Evolutionary conservation across 1,139 yeast species (phyloP), one percentile per base, ranked within the genome.

Genomic region (Lodderomyces beijingensis): DNA sequence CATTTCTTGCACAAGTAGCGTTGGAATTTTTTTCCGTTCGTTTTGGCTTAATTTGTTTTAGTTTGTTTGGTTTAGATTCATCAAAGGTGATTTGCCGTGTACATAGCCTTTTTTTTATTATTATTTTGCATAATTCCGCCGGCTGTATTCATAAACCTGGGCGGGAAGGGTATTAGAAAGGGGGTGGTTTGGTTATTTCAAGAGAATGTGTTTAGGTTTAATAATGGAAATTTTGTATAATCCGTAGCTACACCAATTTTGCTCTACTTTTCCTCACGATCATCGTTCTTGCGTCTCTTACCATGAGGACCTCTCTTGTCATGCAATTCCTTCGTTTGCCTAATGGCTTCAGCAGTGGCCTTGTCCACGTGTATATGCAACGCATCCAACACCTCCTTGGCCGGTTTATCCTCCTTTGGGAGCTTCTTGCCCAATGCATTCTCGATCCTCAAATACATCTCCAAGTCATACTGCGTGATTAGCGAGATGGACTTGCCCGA

Each of bases 401-500:
- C 81, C 3, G 93, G 85, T 8, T 64, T 48, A 4, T 79, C 80
- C 47, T 85, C 95, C 55, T 86, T 88, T 3, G 89, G 88, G 30
- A 88, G 65, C 50, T 81, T 84, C 64, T 77, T 80, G 25, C 80
- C 85, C 46, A 89, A 74, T 4, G 84, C 95, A 33, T 81, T 83
- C 57, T 91, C 99, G 36, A 91, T 89, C 50, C 96, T 72, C 45
- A 88, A 65, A 51, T 85, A 85, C 50, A 88, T 64, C 57, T 88
- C 96, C 42, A 91, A 69, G 56, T 91, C 98, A 54, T 91, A 93
- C 57, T 91, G 99, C 1, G 96, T 88, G 17, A 91, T 95, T 37
- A 91, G 67, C 4, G 96, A 85, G 23, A 91, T 72, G 3, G 96
- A 87, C 55, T 84, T 86, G 33, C 99, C 99, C 0, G 95, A 77